Evolutionary conservation across 2,329 filamentous ascomycete species (phyloP), one percentile per base, ranked within the genome.

Genomic region (Ciborinia camelliae): DNA sequence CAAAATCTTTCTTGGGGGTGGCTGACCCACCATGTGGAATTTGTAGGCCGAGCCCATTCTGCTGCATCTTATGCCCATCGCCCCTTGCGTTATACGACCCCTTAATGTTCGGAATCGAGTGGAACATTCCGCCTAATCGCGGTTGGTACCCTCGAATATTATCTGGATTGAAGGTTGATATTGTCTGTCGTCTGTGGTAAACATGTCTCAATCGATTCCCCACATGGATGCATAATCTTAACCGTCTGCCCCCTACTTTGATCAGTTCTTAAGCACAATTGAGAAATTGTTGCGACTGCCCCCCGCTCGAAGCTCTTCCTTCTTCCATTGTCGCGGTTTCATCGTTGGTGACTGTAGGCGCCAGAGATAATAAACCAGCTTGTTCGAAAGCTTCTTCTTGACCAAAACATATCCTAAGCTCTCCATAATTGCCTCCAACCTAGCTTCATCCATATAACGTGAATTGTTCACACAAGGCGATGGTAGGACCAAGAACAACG

Each of bases 311-410:
- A 97, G 76, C 75, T 95, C 89, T 67, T 85, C 84, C 78, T 98
- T 98, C 66, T 81, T 81, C 15, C 73, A 74, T 58, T 69, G 71
- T 57, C 68, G 68, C 73, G 6, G 71, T 72, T 65, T 70, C 30
- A 57, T 59, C 12, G 68, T 63, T 1, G 64, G 51, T 23, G 57
- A 57, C 37, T 74, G 73, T 50, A 74, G 75, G 69, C 79, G 84
- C 90, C 93, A 97, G n/a, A 98, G 81, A 68, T 92, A 93, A 76
- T 97, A 98, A 28, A 91, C 86, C 59, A 99, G 80, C 77, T 97
- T 96, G 52, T 88, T 83, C 1, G 91, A 95, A 69, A 86, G 80
- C 77, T 96, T 97, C 69, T 81, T 84, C 71, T 85, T 80, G 12
- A 83, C 75, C 71, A 87, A 77, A 15, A 76, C 76, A 75, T 93